Percentiles rank a stretch among this genome's conserved stretches.
Conservation (phyloP, 164 flowering plant species). For the Aristolochia fimbriata region DNA sequence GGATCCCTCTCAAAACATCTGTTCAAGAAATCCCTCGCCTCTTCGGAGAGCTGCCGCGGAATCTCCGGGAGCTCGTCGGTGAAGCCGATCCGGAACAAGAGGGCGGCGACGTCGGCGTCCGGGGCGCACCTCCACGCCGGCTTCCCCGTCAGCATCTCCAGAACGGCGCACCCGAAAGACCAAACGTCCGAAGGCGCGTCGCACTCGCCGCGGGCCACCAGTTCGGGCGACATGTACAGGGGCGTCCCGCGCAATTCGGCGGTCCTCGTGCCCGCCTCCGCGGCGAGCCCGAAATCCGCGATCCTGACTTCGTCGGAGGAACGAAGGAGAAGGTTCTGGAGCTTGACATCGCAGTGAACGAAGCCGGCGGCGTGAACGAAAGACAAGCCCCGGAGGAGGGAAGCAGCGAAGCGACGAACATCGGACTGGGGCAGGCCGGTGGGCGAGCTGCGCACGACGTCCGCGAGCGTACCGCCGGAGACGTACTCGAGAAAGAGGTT, state of each 20-base stretch:
- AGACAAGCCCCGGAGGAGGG: slow-evolving; percentile 35
- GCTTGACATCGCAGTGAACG: slow-evolving; percentile 79
- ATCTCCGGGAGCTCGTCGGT: slow-evolving; percentile 33
- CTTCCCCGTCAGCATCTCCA: slow-evolving; percentile 48
- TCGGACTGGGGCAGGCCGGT: slow-evolving; percentile 29
- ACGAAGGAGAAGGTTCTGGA: slow-evolving; percentile 41
- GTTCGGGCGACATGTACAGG: slow-evolving; percentile 55
- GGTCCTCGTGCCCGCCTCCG: slow-evolving; percentile 10
- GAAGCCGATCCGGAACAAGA: slow-evolving; percentile 27
- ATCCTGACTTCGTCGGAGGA: slow-evolving; percentile 30
- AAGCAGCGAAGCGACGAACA: slow-evolving; percentile 27
- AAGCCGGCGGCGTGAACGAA: slow-evolving; percentile 44
- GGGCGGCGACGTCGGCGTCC: slow-evolving; percentile 8
- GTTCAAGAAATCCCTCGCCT: slow-evolving; percentile 44
- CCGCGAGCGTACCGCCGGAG: slow-evolving; percentile 38
- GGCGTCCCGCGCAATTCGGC: slow-evolving; percentile 40
- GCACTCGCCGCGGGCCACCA: slow-evolving; percentile 18
- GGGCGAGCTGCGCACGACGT: slow-evolving; percentile 23
- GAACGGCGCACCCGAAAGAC: slow-evolving; percentile 58
- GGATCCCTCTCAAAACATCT: slow-evolving; percentile 44
- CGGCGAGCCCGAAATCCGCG: slow-evolving; percentile 78
- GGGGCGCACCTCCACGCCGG: slow-evolving; percentile 28
- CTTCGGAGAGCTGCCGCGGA: slow-evolving; percentile 26
- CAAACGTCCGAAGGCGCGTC: slow-evolving; percentile 41
- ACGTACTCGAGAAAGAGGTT: slow-evolving; percentile 61